These are phyloP conservation scores for Aspergillus arachidicola DNA, from an alignment of 2,329 filamentous ascomycete species.

Conservation along the genomic window DNA sequence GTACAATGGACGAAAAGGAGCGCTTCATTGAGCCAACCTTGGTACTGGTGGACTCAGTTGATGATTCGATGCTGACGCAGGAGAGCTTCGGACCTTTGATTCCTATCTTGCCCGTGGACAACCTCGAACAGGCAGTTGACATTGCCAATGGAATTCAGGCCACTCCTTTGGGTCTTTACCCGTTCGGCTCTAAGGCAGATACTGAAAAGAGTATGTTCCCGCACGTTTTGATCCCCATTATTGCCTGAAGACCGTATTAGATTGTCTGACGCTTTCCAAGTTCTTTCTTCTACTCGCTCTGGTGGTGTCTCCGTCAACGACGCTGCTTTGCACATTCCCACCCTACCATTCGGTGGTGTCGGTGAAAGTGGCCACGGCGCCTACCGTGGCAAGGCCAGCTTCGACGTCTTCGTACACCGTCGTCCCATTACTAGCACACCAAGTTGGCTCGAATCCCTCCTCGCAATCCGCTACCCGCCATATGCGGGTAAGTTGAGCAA, in stretches of 20 bases:
- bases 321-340: constrained; percentile 72
- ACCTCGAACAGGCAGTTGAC: constrained; percentile 81
- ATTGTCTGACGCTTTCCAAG: constrained; percentile 35
- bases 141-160: constrained; percentile 79
- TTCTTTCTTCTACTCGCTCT: constrained; percentile 65
- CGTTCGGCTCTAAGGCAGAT: constrained; percentile 81
- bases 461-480: constrained; percentile 63
- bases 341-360: constrained; percentile 79
- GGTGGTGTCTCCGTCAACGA: constrained; percentile 64
- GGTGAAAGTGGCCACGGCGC: constrained; percentile 75
- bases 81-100: constrained; percentile 96
- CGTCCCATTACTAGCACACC: constrained; percentile 62
- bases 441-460: constrained; percentile 60
- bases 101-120: constrained; percentile 74
- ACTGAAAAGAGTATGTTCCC: constrained; percentile 66
- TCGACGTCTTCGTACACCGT: constrained; percentile 65
- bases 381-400: constrained; percentile 74
- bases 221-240: background rate
- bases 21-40: constrained; percentile 90
- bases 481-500: constrained; percentile 60
- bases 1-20: constrained; percentile 75
- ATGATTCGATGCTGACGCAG: constrained; percentile 77
- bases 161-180: constrained; percentile 81
- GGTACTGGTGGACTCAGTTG: constrained; percentile 74
- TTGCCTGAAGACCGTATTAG: background rate